phyloP scores from a whole-genome alignment of 768 basidiomycete genomes.

The Tylopilus vinaceipallidus region DNA sequence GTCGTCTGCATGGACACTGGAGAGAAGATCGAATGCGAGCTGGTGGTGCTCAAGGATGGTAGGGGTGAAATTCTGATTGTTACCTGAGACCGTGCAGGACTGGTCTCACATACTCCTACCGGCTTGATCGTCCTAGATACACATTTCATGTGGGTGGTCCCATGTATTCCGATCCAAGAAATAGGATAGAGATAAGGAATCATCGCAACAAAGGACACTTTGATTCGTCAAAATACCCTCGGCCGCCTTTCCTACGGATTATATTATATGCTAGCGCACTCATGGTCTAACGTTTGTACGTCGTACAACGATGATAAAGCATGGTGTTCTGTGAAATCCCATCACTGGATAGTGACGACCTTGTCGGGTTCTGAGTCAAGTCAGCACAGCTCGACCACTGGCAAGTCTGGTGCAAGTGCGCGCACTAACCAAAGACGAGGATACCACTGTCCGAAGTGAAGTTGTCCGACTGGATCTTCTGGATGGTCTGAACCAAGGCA shows the following conservation, averaged over 20 bases:
- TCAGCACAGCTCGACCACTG: background rate
- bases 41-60: constrained; percentile 90
- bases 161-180: background rate
- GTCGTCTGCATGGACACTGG: constrained; percentile 91
- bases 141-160: background rate
- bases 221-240: background rate
- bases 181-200: background rate
- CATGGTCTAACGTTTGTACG: background rate
- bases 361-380: constrained; percentile 16
- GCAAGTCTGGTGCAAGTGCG: background rate
- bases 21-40: constrained; percentile 87
- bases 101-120: background rate
- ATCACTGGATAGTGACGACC: constrained; percentile 2
- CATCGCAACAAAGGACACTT: background rate
- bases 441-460: constrained; percentile 12
- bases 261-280: background rate
- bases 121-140: background rate
- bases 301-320: background rate
- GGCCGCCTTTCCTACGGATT: background rate
- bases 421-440: constrained; percentile 12
- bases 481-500: background rate
- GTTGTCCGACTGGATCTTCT: background rate
- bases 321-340: background rate
- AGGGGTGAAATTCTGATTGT: constrained; percentile 88
- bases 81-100: constrained; percentile 37